A percentile compares a stretch with the other conserved stretches of the same genome.
These are phyloP conservation scores for Sphaceloma murrayae DNA, from an alignment of 2,329 filamentous ascomycete genomes.

Conservation along the genomic window DNA sequence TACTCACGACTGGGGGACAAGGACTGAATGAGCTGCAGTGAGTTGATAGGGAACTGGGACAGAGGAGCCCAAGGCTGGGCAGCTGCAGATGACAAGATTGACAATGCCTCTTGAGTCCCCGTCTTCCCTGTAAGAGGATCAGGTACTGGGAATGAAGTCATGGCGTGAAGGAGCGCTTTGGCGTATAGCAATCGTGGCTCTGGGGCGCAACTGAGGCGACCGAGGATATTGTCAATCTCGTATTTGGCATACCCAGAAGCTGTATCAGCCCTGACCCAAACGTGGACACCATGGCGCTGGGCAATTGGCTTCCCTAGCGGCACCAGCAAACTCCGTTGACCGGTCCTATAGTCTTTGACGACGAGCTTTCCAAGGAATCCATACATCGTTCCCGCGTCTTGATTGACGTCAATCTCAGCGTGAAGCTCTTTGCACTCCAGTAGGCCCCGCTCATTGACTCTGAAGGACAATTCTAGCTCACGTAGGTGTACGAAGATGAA, in stretches of 20 bases:
- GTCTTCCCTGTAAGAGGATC: conserved; percentile 51
- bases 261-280: conserved; percentile 25
- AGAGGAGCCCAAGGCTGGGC: conserved; percentile 23
- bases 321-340: conserved; percentile 44
- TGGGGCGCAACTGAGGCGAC: conserved; percentile 47
- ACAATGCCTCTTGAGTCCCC: conserved; percentile 47
- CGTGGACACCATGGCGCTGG: conserved; percentile 26
- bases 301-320: conserved; percentile 27
- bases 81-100: conserved; percentile 21
- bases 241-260: conserved; percentile 49
- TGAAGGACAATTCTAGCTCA: conserved; percentile 21
- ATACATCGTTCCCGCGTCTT: conserved; percentile 52
- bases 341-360: conserved; percentile 38
- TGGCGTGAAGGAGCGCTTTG: conserved; percentile 51
- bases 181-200: conserved; percentile 39
- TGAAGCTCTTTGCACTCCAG: conserved; percentile 22
- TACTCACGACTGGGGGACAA: conserved; percentile 32
- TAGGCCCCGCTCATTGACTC: conserved; percentile 11
- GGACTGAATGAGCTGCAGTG: conserved; percentile 25
- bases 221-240: conserved; percentile 44
- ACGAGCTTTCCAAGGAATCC: conserved; percentile 52
- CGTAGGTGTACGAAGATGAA: conserved; percentile 22
- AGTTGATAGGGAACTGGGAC: conserved; percentile 17
- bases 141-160: conserved; percentile 49
- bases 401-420: conserved; percentile 37